These are phyloP conservation scores for Penicillium simplicissimum DNA, from an alignment of 495 filamentous ascomycete genomes.

Conservation along the genomic window DNA sequence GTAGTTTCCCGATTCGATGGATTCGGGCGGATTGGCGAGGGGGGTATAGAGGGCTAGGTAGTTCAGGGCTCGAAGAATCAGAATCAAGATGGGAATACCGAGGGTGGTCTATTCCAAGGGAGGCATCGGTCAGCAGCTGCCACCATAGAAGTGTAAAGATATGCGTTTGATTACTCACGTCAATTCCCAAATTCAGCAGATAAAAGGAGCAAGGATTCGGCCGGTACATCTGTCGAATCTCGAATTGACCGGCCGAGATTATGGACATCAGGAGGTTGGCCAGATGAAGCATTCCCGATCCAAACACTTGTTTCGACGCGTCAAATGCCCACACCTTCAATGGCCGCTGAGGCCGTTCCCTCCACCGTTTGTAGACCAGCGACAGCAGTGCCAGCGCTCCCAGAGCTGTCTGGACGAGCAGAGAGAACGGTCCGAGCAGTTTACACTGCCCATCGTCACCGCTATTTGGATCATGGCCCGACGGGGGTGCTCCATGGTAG, in stretches of 20 bases:
- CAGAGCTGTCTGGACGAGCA: constrained; percentile 86
- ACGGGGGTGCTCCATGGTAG: constrained; percentile 19
- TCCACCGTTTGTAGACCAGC: constrained; percentile 89
- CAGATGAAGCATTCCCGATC: constrained; percentile 83
- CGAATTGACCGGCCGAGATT: constrained; percentile 79
- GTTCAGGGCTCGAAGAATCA: constrained; percentile 78
- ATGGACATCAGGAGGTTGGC: constrained; percentile 94
- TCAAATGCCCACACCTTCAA: constrained; percentile 96
- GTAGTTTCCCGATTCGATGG: constrained; percentile 91
- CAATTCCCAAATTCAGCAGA: constrained; percentile 87
- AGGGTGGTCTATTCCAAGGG: constrained; percentile 71
- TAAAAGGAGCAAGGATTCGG: constrained; percentile 98
- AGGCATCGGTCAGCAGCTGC: background rate
- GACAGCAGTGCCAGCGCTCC: constrained; percentile 79
- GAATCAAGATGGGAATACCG: constrained; percentile 88
- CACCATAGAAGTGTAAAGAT: too few relatives aligned
- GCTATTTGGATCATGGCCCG: constrained; percentile 21
- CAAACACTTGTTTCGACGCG: constrained; percentile 96
- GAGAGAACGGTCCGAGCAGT: constrained; percentile 81
- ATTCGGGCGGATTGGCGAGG: constrained; percentile 76
- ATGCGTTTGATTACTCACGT: constrained; percentile 63
- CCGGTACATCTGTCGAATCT: constrained; percentile 58
- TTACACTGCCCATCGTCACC: constrained; percentile 69
- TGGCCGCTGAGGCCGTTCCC: constrained; percentile 87
- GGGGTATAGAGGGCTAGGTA: constrained; percentile 71